phyloP scores from a whole-genome alignment of 2,329 filamentous ascomycete genomes.

The Aphanocladium album region DNA sequence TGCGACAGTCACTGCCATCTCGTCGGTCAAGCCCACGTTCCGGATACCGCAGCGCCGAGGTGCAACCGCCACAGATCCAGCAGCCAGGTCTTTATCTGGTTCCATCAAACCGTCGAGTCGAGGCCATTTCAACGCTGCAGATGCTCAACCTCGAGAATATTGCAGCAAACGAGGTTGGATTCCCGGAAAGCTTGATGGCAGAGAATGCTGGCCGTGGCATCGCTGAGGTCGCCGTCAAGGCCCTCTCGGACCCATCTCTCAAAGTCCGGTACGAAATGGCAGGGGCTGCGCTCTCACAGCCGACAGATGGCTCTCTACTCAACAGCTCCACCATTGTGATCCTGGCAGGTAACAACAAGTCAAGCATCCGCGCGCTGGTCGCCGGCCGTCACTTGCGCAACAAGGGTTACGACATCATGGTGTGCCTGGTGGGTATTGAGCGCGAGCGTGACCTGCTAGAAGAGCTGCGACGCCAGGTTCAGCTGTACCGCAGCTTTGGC shows the following conservation, averaged over 20 bases:
- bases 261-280: constrained; percentile 46
- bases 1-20: constrained; percentile 30
- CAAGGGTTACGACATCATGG: constrained; percentile 72
- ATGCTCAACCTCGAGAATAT: constrained; percentile 93
- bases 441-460: constrained; percentile 76
- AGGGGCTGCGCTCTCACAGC: constrained; percentile 29
- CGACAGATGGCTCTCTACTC: constrained; percentile 21
- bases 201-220: constrained; percentile 89
- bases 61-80: constrained; percentile 26
- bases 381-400: constrained; percentile 83
- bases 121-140: constrained; percentile 67
- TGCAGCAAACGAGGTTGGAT: constrained; percentile 77
- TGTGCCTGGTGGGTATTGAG: constrained; percentile 82
- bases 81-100: constrained; percentile 48
- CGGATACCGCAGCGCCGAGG: constrained; percentile 30
- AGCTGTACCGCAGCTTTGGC: constrained; percentile 78
- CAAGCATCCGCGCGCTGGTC: constrained; percentile 76
- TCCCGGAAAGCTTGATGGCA: constrained; percentile 84
- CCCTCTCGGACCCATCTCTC: constrained; percentile 59
- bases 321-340: constrained; percentile 55
- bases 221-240: constrained; percentile 71
- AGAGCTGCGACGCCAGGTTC: constrained; percentile 73
- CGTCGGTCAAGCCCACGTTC: constrained; percentile 26
- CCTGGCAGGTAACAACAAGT: constrained; percentile 93
- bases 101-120: constrained; percentile 52